Percentiles rank a stretch among this genome's conserved stretches.
phyloP scores from a whole-genome alignment of 1,139 yeast species.

The Geotrichum histeridarum region DNA sequence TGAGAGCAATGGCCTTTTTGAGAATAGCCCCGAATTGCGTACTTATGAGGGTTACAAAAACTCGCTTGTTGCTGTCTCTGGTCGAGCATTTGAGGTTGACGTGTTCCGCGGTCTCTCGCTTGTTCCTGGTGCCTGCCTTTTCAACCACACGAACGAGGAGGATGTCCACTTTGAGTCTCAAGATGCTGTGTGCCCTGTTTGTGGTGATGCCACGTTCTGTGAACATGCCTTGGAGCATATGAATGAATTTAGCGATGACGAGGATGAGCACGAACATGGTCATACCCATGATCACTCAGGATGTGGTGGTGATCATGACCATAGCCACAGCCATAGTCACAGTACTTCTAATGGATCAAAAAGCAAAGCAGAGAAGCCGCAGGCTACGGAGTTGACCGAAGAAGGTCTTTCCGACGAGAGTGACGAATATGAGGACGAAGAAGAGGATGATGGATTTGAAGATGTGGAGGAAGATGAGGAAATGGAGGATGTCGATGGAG shows the following conservation, averaged over 20 bases:
- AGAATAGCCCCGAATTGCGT: constrained; percentile 25
- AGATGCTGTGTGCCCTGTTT: constrained; percentile 62
- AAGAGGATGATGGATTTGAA: constrained; percentile 24
- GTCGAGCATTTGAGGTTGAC: constrained; percentile 79
- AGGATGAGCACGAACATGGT: constrained; percentile 22
- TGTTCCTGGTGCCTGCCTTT: constrained; percentile 88
- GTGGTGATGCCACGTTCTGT: constrained; percentile 55
- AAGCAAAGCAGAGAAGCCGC: constrained; percentile 14
- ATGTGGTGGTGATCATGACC: constrained; percentile 13
- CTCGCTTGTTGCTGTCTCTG: constrained; percentile 48
- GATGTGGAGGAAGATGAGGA: constrained; percentile 31
- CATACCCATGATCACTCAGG: constrained; percentile 8
- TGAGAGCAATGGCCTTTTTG: constrained; percentile 25
- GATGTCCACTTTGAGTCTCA: constrained; percentile 71
- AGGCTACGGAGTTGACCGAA: constrained; percentile 23
- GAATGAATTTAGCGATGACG: constrained; percentile 25
- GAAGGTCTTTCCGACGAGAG: constrained; percentile 25
- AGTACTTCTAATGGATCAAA: constrained; percentile 23
- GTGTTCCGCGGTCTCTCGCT: constrained; percentile 65
- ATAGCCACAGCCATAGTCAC: constrained; percentile 7
- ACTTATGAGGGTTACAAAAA: constrained; percentile 32
- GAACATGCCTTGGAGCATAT: constrained; percentile 31
- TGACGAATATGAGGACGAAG: constrained; percentile 22
- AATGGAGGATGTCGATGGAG: constrained; percentile 37
- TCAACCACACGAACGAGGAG: constrained; percentile 60